Percentiles rank a stretch among this genome's conserved stretches.
Conservation (phyloP, 768 basidiomycete genomes). For the Hygrocybe punicea region DNA sequence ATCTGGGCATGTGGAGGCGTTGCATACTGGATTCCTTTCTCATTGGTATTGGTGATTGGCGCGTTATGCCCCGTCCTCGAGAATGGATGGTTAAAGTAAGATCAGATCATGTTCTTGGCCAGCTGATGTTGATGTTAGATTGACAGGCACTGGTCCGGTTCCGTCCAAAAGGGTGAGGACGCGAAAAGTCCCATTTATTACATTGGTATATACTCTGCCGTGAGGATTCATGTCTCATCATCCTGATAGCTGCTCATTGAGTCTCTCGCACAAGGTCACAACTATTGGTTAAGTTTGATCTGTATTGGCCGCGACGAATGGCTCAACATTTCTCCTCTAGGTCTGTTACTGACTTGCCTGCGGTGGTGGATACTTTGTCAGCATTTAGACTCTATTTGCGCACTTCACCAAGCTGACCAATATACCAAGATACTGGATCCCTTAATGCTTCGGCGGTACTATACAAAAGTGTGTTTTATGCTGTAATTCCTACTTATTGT, state of each 20-base stretch:
- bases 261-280: constrained; percentile 24
- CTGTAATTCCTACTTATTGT: background rate
- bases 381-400: constrained; percentile 18
- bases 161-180: constrained; percentile 39
- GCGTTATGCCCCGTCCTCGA: constrained; percentile 66
- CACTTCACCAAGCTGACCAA: constrained; percentile 4
- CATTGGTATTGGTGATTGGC: constrained; percentile 49
- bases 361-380: constrained; percentile 72
- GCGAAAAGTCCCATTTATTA: constrained; percentile 54
- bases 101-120: background rate
- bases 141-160: constrained; percentile 55
- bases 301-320: background rate
- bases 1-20: constrained; percentile 48
- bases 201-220: constrained; percentile 66
- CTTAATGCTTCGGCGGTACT: constrained; percentile 75
- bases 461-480: constrained; percentile 53
- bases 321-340: constrained; percentile 5
- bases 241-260: constrained; percentile 7
- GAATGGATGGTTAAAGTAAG: constrained; percentile 66
- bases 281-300: constrained; percentile 32
- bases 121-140: background rate
- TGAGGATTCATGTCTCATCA: constrained; percentile 39
- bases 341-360: constrained; percentile 50
- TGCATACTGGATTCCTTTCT: constrained; percentile 57
- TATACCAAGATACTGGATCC: constrained; percentile 60